Percentiles rank a stretch among this genome's conserved stretches.
phyloP scores from a whole-genome alignment of 106 monocot species.

The Dendrobium catenatum region DNA sequence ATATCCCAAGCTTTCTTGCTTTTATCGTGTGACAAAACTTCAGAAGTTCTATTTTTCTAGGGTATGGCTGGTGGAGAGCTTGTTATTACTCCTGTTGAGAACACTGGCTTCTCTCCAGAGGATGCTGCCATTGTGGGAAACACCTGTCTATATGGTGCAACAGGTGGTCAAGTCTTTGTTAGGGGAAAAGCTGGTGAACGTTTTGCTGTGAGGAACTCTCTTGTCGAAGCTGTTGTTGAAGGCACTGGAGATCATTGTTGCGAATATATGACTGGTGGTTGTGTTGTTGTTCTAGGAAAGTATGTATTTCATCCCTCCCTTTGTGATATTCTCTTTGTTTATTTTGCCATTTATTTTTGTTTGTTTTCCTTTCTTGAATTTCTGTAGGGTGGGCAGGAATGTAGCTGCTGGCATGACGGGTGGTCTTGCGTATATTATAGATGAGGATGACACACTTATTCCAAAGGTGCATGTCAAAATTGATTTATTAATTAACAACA shows the following conservation, averaged over 20 bases:
- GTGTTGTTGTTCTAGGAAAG: slow-evolving; percentile 97
- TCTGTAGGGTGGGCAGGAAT: slow-evolving; percentile 89
- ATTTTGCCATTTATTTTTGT: background rate
- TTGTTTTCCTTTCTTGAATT: too few species aligned
- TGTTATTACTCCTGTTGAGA: slow-evolving; percentile 74
- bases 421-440: slow-evolving; percentile 90
- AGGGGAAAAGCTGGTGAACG: slow-evolving; percentile 97
- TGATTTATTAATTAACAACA: too few species aligned
- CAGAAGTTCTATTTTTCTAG: slow-evolving; percentile 25
- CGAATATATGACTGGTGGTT: slow-evolving; percentile 99
- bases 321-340: background rate
- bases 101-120: slow-evolving; percentile 73
- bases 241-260: slow-evolving; percentile 99
- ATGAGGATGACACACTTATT: slow-evolving; percentile 86
- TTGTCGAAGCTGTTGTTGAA: slow-evolving; percentile 90
- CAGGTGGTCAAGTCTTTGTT: slow-evolving; percentile 92
- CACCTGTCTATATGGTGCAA: slow-evolving; percentile 96
- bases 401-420: slow-evolving; percentile 99
- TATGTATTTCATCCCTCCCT: slow-evolving; percentile 24
- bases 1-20: background rate
- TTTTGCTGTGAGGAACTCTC: slow-evolving; percentile 98
- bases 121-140: slow-evolving; percentile 95
- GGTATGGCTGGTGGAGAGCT: slow-evolving; percentile 99
- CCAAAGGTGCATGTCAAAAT: slow-evolving; percentile 59
- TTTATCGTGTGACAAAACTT: background rate